A percentile compares a stretch with the other conserved stretches of the same genome.
Conservation (phyloP, 495 filamentous ascomycete species). For the Cairneyella variabilis region DNA sequence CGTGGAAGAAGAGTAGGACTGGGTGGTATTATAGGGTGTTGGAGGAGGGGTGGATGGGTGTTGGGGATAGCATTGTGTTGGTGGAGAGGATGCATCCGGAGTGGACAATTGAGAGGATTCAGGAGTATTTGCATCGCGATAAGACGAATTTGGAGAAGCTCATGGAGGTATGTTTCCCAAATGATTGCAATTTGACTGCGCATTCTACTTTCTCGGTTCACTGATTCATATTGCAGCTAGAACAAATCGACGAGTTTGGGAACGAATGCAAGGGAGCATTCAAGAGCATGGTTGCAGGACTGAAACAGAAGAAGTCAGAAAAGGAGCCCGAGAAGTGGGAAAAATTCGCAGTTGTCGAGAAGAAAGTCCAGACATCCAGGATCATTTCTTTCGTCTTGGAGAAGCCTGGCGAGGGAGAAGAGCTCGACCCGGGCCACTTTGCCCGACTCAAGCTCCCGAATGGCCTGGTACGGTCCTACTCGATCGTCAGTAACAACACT, state of each 20-base stretch:
- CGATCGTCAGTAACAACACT: constrained; percentile 40
- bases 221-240: constrained; percentile 31
- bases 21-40: constrained; percentile 56
- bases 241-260: constrained; percentile 42
- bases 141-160: constrained; percentile 39
- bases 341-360: constrained; percentile 41
- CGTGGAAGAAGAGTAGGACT: constrained; percentile 46
- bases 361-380: constrained; percentile 34
- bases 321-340: constrained; percentile 33
- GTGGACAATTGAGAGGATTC: constrained; percentile 53
- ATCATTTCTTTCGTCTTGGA: constrained; percentile 40
- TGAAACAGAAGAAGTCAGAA: constrained; percentile 29
- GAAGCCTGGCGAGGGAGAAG: constrained; percentile 6
- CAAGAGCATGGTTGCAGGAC: constrained; percentile 32
- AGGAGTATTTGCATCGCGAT: constrained; percentile 50
- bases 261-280: constrained; percentile 40
- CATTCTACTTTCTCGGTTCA: too few relatives aligned
- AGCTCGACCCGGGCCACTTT: constrained; percentile 35
- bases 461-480: constrained; percentile 33
- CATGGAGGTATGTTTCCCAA: constrained; percentile 24
- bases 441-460: constrained; percentile 43
- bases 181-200: too few relatives aligned
- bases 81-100: constrained; percentile 38
- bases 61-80: constrained; percentile 34
- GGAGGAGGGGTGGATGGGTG: constrained; percentile 39